A percentile compares a stretch with the other conserved stretches of the same genome.
Conservation (phyloP, 1,139 yeast genomes). For the Entelexis paramagnoliae region DNA sequence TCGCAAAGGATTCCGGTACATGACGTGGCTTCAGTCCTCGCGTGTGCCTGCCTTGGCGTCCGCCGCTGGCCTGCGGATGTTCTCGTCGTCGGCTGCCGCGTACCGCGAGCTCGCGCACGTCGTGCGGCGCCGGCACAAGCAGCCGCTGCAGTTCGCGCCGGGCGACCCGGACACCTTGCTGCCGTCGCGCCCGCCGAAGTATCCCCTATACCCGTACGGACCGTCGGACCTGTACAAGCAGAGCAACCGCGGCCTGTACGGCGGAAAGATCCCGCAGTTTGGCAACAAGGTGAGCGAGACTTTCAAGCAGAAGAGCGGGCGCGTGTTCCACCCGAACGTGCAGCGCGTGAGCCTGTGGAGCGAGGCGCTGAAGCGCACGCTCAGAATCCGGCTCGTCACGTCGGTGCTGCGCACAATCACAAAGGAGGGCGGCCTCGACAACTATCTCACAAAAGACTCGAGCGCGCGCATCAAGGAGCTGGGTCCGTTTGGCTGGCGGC, state of each 20-base stretch:
- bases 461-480: constrained; percentile 83
- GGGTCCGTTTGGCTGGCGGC: constrained; percentile 85
- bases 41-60: neutral
- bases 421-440: constrained; percentile 89
- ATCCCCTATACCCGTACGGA: constrained; percentile 77
- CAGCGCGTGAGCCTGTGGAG: constrained; percentile 72
- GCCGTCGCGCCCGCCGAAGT: constrained; percentile 27
- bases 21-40: constrained; percentile 3
- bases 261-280: constrained; percentile 71
- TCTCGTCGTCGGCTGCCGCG: constrained; percentile 4
- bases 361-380: constrained; percentile 52
- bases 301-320: constrained; percentile 53
- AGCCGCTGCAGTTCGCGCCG: constrained; percentile 26
- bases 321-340: constrained; percentile 77
- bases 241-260: constrained; percentile 78
- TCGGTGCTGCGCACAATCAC: constrained; percentile 76
- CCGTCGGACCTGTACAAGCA: constrained; percentile 70
- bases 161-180: constrained; percentile 31
- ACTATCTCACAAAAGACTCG: constrained; percentile 73
- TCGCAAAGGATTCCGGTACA: neutral
- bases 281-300: constrained; percentile 75
- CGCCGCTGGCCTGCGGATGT: neutral
- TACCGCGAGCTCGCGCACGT: constrained; percentile 29
- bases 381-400: constrained; percentile 58
- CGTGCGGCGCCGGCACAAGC: constrained; percentile 28